phyloP scores from a whole-genome alignment of 1,284 basidiomycete genomes.

The Apiotrichum veenhuisii region DNA sequence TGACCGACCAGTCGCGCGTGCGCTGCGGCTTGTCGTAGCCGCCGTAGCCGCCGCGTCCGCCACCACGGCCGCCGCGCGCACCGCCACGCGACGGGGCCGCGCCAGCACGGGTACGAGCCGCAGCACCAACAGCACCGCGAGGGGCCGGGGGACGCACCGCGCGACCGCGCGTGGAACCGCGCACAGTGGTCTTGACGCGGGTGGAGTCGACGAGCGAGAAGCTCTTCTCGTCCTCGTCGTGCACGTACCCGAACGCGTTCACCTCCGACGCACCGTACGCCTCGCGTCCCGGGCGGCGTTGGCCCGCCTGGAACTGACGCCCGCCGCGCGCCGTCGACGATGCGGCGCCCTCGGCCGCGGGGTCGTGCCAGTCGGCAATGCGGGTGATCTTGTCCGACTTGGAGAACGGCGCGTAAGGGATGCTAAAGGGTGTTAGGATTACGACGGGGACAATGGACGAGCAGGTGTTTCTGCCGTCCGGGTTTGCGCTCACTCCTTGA shows the following conservation, averaged over 20 bases:
- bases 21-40: constrained; percentile 93
- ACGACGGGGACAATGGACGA: background rate
- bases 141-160: constrained; percentile 12
- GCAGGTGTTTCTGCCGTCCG: background rate
- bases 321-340: constrained; percentile 56
- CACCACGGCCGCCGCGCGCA: constrained; percentile 55
- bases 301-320: constrained; percentile 25
- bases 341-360: constrained; percentile 57
- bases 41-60: constrained; percentile 75
- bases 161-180: constrained; percentile 56
- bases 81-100: constrained; percentile 31
- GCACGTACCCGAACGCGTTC: constrained; percentile 96
- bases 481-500: constrained; percentile 46
- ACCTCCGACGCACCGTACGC: constrained; percentile 59
- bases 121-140: constrained; percentile 12
- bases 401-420: constrained; percentile 94
- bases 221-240: constrained; percentile 95
- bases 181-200: constrained; percentile 50
- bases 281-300: constrained; percentile 47
- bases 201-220: constrained; percentile 91
- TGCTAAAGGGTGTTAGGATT: constrained; percentile 50
- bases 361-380: constrained; percentile 90
- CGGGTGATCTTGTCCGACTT: constrained; percentile 97
- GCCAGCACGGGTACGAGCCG: constrained; percentile 29
- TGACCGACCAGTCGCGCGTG: constrained; percentile 88